A percentile compares a stretch with the other conserved stretches of the same genome.
phyloP scores from a whole-genome alignment of 75 land plant genomes.

The Selaginella tamariscina region DNA sequence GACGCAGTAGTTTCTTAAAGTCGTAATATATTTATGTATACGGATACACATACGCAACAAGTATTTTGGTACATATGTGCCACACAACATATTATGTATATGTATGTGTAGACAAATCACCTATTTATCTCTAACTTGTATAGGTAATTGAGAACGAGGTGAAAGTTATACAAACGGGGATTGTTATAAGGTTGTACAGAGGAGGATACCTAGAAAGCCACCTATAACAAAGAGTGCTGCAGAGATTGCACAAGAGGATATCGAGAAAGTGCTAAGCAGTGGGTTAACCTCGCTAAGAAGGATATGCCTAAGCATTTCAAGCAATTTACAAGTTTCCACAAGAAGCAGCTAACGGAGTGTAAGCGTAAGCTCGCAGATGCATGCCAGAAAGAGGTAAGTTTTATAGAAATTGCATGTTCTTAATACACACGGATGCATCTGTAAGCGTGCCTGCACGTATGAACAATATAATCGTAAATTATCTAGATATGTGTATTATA shows the following conservation, averaged over 20 bases:
- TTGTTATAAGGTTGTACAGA: constrained; percentile 83
- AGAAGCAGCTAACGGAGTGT: constrained; percentile 59
- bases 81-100: too few species aligned
- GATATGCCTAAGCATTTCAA: constrained; percentile 82
- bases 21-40: too few species aligned
- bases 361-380: constrained; percentile 62
- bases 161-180: constrained; percentile 81
- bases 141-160: constrained; percentile 28
- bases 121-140: too few species aligned
- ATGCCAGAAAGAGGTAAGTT: constrained; percentile 80
- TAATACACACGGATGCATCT: neutral
- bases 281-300: constrained; percentile 63
- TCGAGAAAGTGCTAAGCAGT: constrained; percentile 57
- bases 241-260: constrained; percentile 59
- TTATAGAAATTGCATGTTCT: neutral
- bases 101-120: too few species aligned
- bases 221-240: constrained; percentile 53
- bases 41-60: too few species aligned
- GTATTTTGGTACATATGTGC: too few species aligned
- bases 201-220: constrained; percentile 69
- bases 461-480: neutral
- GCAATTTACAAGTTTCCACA: constrained; percentile 42
- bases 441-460: neutral
- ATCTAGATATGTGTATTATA: too few species aligned
- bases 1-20: too few species aligned